phyloP scores from a whole-genome alignment of 2,329 filamentous ascomycete genomes.

The Xylaria sp. region DNA sequence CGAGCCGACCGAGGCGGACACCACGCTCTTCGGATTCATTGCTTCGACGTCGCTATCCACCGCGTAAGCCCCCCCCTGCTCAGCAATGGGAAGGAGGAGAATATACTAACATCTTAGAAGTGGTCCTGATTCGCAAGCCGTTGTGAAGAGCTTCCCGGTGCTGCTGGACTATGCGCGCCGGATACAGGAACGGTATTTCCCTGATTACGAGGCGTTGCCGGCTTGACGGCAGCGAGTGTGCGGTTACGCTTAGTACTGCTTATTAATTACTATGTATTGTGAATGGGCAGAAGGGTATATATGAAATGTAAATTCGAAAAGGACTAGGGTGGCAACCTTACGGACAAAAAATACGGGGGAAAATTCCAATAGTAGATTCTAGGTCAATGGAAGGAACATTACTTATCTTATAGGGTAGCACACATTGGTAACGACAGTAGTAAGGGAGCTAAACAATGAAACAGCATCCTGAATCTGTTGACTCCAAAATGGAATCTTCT shows the following conservation, averaged over 20 bases:
- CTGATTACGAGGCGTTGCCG: constrained; percentile 57
- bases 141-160: constrained; percentile 53
- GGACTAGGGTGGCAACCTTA: no score
- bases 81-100: background rate
- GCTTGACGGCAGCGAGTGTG: background rate
- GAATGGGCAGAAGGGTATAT: background rate
- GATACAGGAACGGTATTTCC: constrained; percentile 63
- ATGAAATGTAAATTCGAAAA: no score
- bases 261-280: background rate
- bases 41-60: constrained; percentile 55
- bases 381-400: no score
- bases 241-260: background rate
- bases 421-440: no score
- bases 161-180: constrained; percentile 61
- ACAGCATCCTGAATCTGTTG: no score
- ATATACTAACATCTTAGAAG: constrained; percentile 41
- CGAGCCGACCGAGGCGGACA: constrained; percentile 62
- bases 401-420: no score
- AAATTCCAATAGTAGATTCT: no score
- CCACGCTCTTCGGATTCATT: constrained; percentile 63
- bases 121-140: constrained; percentile 51
- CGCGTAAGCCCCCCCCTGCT: constrained; percentile 54
- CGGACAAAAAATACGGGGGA: no score
- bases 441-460: background rate
- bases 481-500: constrained; percentile 3